phyloP scores from a whole-genome alignment of 176 grass and related monocot genomes.

The Pontederia crassipes region DNA sequence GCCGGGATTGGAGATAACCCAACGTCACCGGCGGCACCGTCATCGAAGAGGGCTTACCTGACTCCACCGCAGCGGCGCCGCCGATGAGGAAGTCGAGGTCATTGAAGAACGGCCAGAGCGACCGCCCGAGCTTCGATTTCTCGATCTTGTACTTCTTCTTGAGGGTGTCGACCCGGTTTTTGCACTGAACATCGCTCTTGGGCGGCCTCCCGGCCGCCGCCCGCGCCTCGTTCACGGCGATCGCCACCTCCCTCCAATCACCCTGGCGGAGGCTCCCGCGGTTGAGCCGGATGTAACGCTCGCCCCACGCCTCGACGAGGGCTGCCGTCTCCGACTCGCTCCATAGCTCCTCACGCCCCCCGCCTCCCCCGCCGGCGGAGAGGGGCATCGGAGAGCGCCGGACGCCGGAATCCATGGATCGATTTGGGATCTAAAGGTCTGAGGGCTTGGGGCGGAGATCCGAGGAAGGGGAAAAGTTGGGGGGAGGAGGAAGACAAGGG shows the following conservation, averaged over 20 bases:
- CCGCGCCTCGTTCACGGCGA: constrained; percentile 61
- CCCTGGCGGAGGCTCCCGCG: constrained; percentile 89
- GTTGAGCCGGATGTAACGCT: constrained; percentile 70
- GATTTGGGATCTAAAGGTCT: background rate
- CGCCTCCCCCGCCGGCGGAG: constrained; percentile 21
- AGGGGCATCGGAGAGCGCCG: background rate
- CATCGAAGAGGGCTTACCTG: constrained; percentile 11
- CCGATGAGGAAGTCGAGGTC: constrained; percentile 76
- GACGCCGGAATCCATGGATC: constrained; percentile 27
- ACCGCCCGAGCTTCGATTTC: constrained; percentile 9
- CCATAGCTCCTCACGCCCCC: constrained; percentile 74
- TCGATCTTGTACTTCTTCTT: constrained; percentile 13
- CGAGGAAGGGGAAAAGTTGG: background rate
- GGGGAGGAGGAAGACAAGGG: constrained; percentile 21
- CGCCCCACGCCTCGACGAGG: constrained; percentile 73
- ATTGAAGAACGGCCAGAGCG: constrained; percentile 54
- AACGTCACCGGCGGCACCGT: constrained; percentile 19
- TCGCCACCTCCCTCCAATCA: constrained; percentile 89
- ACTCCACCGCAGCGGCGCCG: constrained; percentile 11
- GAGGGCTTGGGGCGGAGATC: background rate
- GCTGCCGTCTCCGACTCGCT: constrained; percentile 84
- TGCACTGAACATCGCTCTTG: constrained; percentile 43
- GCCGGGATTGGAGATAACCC: background rate
- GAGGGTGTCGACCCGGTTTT: constrained; percentile 22
- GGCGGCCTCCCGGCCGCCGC: constrained; percentile 23